Evolutionary conservation across 192 early-diverging fungal genomes (phyloP), one percentile per base, ranked within the genome.

Genomic region (Entomortierella beljakovae): DNA sequence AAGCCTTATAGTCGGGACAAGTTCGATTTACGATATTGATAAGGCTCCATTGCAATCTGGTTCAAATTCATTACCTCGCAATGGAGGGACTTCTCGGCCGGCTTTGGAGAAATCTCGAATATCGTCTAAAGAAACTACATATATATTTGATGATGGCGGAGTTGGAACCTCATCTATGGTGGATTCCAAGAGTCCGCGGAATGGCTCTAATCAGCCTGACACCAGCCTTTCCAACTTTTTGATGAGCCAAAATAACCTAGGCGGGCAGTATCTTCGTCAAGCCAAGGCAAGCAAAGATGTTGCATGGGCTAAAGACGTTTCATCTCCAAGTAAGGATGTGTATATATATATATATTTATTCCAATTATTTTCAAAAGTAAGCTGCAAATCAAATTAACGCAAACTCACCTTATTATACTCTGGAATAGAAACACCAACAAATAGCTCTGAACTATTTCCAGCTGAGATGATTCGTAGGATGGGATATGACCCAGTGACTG

Each of bases 221-320:
- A 57, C 49, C 20, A 56, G 23, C 10, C 55, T 79, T 16, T 79
- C 75, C 1, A 29, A 48, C 3, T 79, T 70, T 46, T 43, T 79
- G 55, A 79, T 79, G 75, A 79, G 28, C 48, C 75, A 79, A 40
- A 79, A 79, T 25, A 79, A 79, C 37, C 75, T 62, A 15, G 75
- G 75, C 8, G 75, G 67, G 6, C 66, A 70, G 5, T 79, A 79
- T 37, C 51, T 79, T 22, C 48, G 68, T 9, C 75, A 79, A 31
- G 67, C 75, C 34, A 79, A 64, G 53, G 28, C 48, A 52, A 79
- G 67, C 62, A 69, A 63, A 31, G 75, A 79, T 46, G 67, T 64
- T 2, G 42, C 67, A 3, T 70, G 66, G 75, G 75, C 75, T 8
- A 79, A 79, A 32, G 75, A 79, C 9, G 37, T 79, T 13, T 59